Evolutionary conservation across 2,329 filamentous ascomycete genomes (phyloP).

Genomic region (Colletotrichum tropicicola): DNA sequence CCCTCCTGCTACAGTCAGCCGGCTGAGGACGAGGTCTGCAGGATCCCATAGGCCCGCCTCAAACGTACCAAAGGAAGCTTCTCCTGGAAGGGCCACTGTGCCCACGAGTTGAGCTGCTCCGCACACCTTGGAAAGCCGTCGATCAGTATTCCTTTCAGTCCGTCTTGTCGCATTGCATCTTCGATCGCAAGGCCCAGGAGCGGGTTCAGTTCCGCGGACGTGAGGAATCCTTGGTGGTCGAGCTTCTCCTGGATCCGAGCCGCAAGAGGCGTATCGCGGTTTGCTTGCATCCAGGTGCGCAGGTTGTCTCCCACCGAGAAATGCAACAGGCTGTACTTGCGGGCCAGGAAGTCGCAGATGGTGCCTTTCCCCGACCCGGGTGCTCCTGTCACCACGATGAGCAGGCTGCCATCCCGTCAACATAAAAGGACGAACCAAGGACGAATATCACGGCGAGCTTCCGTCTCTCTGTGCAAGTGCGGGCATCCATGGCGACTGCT

Average conservation of each 20-base stretch:
- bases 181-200: neutral
- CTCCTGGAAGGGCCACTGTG: neutral
- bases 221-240: conserved; percentile 3
- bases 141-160: neutral
- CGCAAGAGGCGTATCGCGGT: neutral
- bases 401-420: neutral
- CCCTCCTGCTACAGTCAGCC: neutral
- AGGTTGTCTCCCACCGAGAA: conserved; percentile 2
- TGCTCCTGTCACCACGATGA: neutral
- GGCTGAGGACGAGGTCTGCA: too few species aligned
- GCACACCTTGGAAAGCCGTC: conserved; percentile 1
- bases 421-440: neutral
- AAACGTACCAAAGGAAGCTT: neutral
- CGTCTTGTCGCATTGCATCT: neutral
- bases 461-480: neutral
- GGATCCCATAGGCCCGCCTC: too few species aligned
- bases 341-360: conserved; percentile 6
- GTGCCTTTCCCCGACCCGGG: conserved; percentile 10
- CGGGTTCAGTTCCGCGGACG: conserved; percentile 5
- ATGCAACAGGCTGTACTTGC: neutral
- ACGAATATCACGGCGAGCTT: conserved; percentile 11
- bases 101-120: conserved; percentile 9
- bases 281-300: neutral
- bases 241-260: conserved; percentile 5
- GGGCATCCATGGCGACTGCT: neutral